Conservation (phyloP, 202 grass and related monocot species). For the Schoenoplectus tabernaemontani region DNA sequence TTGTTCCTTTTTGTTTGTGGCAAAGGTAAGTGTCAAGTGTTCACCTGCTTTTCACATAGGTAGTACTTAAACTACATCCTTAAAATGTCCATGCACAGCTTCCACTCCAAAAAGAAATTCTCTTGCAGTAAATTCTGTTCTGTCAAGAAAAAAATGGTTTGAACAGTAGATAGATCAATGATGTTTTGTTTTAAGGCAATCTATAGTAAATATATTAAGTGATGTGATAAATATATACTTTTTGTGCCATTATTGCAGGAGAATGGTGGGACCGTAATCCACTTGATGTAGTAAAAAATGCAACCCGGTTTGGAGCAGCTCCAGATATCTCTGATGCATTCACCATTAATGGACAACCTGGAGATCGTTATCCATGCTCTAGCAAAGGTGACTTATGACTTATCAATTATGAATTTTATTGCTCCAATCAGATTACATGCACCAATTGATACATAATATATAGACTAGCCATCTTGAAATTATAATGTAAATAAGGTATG, state of each 20-base stretch:
- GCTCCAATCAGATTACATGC: not conserved
- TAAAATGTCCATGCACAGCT: not conserved
- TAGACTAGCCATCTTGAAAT: not conserved
- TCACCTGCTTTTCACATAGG: not conserved
- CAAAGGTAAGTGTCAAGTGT: too few species aligned
- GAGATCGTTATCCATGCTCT: conserved; percentile 82
- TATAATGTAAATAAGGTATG: not conserved
- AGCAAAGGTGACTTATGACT: conserved; percentile 36
- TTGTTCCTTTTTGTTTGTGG: too few species aligned
- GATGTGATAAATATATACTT: too few species aligned
- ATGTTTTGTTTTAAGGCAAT: not conserved
- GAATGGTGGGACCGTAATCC: conserved; percentile 93
- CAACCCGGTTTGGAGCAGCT: conserved; percentile 55
- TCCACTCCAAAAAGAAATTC: not conserved
- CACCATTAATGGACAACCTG: conserved; percentile 90
- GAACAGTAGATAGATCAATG: not conserved
- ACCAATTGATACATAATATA: not conserved
- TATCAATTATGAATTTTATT: not conserved
- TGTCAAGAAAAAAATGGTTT: not conserved
- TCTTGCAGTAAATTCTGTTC: not conserved
- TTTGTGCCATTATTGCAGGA: conserved; percentile 30
- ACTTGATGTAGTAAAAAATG: conserved; percentile 58
- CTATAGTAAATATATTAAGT: not conserved
- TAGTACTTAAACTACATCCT: not conserved
- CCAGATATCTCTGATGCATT: conserved; percentile 77